Evolutionary conservation across 1,284 basidiomycete species (phyloP).

Genomic region (Cryptococcus amylolentus): DNA sequence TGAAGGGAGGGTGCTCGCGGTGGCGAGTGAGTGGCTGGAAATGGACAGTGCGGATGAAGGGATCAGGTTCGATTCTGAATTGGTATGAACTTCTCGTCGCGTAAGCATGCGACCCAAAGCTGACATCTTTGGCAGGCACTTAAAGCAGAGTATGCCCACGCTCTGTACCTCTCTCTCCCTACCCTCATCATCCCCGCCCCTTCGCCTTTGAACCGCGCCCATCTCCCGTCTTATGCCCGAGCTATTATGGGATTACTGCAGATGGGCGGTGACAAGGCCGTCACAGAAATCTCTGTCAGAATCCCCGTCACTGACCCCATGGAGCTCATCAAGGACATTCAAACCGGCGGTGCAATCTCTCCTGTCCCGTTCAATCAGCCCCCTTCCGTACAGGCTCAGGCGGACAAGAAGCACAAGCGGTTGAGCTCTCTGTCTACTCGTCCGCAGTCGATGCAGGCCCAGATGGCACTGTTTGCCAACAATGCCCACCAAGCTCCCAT

Average conservation of each 20-base stretch:
- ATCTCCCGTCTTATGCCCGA: conserved; percentile 87
- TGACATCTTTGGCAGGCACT: conserved; percentile 62
- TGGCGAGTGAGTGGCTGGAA: conserved; percentile 91
- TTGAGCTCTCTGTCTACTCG: conserved; percentile 41
- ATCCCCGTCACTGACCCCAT: conserved; percentile 1
- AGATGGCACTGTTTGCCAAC: conserved; percentile 5
- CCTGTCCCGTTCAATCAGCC: neutral
- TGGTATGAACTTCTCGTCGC: conserved; percentile 51
- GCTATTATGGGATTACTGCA: conserved; percentile 75
- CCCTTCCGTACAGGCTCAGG: conserved; percentile 1
- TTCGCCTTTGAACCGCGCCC: conserved; percentile 70
- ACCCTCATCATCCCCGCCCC: conserved; percentile 80
- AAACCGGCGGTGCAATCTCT: neutral
- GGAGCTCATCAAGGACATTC: neutral
- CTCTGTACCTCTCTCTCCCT: conserved; percentile 82
- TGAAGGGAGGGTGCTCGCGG: conserved; percentile 57
- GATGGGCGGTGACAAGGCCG: conserved; percentile 54
- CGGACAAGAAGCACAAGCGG: conserved; percentile 37
- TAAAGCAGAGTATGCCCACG: conserved; percentile 87
- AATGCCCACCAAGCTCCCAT: neutral
- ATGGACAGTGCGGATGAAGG: conserved; percentile 90
- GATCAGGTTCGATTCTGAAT: conserved; percentile 92
- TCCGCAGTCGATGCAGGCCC: conserved; percentile 35
- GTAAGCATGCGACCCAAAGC: too few relatives aligned
- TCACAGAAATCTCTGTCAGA: conserved; percentile 58